These are phyloP conservation scores for Volvox africanus DNA, from an alignment of 139 green algal genomes.

Conservation along the genomic window DNA sequence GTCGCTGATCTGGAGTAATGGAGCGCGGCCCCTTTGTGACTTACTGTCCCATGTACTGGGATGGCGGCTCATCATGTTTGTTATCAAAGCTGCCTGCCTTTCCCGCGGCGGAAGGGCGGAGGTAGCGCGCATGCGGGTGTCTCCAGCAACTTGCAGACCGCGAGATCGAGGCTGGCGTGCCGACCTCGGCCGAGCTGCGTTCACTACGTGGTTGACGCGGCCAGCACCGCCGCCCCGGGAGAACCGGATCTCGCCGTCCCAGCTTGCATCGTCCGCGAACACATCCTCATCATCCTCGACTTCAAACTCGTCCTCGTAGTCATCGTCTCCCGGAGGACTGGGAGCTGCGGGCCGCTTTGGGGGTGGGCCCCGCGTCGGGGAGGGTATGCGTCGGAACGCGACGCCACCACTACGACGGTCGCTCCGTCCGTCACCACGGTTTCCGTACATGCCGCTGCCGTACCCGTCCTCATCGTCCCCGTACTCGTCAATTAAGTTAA, in stretches of 20 bases:
- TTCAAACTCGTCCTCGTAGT: background rate
- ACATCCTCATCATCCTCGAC: background rate
- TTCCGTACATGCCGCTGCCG: background rate
- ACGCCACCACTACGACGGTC: background rate
- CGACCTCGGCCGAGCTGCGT: background rate
- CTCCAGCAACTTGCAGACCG: background rate
- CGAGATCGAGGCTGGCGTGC: slow-evolving; percentile 5
- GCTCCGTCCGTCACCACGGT: background rate
- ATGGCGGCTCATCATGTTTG: slow-evolving; percentile 50
- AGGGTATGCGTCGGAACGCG: slow-evolving; percentile 14
- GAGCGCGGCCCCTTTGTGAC: background rate
- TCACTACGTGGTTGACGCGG: background rate
- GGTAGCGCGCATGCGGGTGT: background rate
- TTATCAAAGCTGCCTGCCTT: slow-evolving; percentile 38
- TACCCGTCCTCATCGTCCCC: background rate
- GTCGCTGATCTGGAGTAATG: no score
- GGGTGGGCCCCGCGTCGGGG: background rate
- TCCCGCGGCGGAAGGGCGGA: slow-evolving; percentile 27
- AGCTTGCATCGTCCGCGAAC: slow-evolving; percentile 34
- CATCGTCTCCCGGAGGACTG: background rate
- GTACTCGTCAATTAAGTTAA: background rate
- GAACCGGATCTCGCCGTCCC: slow-evolving; percentile 17
- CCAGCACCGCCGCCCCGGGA: background rate
- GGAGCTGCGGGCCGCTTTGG: background rate
- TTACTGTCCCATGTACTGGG: slow-evolving; percentile 54